Evolutionary conservation across 2,329 filamentous ascomycete genomes (phyloP).

Genomic region (Ceratocystis ficicola): DNA sequence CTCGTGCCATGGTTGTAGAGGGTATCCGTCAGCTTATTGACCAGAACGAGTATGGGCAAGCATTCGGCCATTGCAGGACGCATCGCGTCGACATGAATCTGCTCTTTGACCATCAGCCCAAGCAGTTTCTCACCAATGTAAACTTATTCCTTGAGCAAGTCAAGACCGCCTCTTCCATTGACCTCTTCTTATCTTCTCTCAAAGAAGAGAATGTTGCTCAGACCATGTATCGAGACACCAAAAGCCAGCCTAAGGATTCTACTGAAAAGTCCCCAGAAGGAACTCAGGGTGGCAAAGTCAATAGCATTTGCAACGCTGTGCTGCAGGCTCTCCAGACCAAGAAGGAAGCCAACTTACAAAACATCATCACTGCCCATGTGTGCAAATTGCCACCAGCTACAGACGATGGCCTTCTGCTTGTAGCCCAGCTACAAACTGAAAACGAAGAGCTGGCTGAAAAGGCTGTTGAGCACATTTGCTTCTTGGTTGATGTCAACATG

Average conservation of each 20-base stretch:
- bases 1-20: conserved; percentile 80
- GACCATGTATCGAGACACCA: conserved; percentile 86
- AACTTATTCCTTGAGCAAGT: conserved; percentile 72
- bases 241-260: conserved; percentile 30
- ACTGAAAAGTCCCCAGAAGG: conserved; percentile 20
- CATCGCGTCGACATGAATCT: conserved; percentile 98
- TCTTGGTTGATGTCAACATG: conserved; percentile 83
- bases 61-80: conserved; percentile 77
- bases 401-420: conserved; percentile 67
- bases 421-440: conserved; percentile 59
- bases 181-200: conserved; percentile 79
- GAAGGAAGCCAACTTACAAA: conserved; percentile 55
- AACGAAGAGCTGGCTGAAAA: conserved; percentile 65
- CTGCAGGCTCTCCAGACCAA: conserved; percentile 47
- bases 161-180: conserved; percentile 67
- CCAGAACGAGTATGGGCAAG: conserved; percentile 64
- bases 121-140: conserved; percentile 69
- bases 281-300: conserved; percentile 52
- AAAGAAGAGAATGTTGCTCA: conserved; percentile 88
- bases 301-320: conserved; percentile 77
- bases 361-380: conserved; percentile 86
- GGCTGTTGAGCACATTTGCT: conserved; percentile 93
- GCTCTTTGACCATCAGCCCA: conserved; percentile 80
- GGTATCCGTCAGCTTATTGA: conserved; percentile 76
- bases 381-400: conserved; percentile 87